These are phyloP conservation scores for Malassezia dermatis DNA, from an alignment of 1,284 basidiomycete genomes.

Conservation along the genomic window DNA sequence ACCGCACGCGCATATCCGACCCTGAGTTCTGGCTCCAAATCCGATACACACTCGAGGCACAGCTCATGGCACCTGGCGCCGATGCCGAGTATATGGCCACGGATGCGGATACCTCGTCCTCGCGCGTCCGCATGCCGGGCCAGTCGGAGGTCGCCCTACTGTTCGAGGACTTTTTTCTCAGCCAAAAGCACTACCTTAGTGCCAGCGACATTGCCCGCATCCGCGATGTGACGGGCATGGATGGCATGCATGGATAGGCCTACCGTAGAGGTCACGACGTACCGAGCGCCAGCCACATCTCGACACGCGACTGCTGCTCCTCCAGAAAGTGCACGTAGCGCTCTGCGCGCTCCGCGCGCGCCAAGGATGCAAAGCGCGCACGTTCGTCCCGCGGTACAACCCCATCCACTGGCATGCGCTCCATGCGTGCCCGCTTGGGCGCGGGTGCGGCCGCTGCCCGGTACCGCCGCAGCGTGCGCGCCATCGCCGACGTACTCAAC, in stretches of 20 bases:
- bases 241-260: slow-evolving; percentile 30
- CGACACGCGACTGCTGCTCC: background rate
- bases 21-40: slow-evolving; percentile 41
- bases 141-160: slow-evolving; percentile 40
- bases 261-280: background rate
- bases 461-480: background rate
- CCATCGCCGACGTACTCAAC: background rate
- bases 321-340: background rate
- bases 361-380: background rate
- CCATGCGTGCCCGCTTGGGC: background rate
- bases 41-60: slow-evolving; percentile 28
- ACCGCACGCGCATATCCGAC: slow-evolving; percentile 26
- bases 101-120: background rate
- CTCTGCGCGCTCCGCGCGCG: background rate
- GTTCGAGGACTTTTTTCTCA: slow-evolving; percentile 45
- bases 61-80: slow-evolving; percentile 20
- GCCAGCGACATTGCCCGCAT: slow-evolving; percentile 40
- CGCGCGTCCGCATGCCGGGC: slow-evolving; percentile 20
- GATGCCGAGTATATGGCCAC: background rate
- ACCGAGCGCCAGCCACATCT: background rate
- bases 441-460: background rate
- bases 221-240: slow-evolving; percentile 40
- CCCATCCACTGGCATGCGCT: background rate
- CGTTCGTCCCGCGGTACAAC: background rate
- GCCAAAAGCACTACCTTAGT: slow-evolving; percentile 37